These are phyloP conservation scores for Prosopis cineraria DNA, from an alignment of 306 rosid genomes.

Conservation along the genomic window DNA sequence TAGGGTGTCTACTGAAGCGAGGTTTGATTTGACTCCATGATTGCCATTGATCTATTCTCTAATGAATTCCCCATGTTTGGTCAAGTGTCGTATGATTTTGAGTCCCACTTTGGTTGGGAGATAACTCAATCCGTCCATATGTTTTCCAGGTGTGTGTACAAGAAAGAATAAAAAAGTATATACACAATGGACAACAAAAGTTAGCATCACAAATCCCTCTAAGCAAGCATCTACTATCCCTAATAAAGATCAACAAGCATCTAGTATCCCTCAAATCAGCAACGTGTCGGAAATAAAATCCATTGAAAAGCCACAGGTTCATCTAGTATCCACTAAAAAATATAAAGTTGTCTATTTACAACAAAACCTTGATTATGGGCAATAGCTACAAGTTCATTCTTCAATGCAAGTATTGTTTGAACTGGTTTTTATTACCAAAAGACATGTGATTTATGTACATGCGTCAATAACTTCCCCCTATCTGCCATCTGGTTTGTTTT, in stretches of 20 bases:
- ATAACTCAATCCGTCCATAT: not conserved
- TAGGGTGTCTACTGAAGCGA: not conserved
- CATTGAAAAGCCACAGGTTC: too few relatives aligned
- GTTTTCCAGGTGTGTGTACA: not conserved
- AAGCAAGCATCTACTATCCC: not conserved
- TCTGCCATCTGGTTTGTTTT: slow-evolving; percentile 18
- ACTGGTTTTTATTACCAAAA: not conserved
- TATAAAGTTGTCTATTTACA: too few relatives aligned
- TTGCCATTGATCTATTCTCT: not conserved
- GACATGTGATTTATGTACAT: not conserved
- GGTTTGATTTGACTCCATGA: not conserved
- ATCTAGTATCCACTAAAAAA: too few relatives aligned
- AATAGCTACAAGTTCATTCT: too few relatives aligned
- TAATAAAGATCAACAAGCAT: too few relatives aligned
- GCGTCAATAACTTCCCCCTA: not conserved
- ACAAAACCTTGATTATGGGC: too few relatives aligned
- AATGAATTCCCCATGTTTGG: not conserved
- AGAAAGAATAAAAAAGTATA: too few relatives aligned
- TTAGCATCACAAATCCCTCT: not conserved
- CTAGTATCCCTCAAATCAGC: not conserved
- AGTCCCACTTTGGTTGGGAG: not conserved
- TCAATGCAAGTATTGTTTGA: slow-evolving; percentile 5
- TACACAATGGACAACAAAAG: not conserved
- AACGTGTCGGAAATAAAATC: too few relatives aligned
- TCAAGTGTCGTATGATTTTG: not conserved